Percentiles rank a stretch among this genome's conserved stretches.
phyloP scores from a whole-genome alignment of 1,284 basidiomycete species.

The Papiliotrema laurentii region DNA sequence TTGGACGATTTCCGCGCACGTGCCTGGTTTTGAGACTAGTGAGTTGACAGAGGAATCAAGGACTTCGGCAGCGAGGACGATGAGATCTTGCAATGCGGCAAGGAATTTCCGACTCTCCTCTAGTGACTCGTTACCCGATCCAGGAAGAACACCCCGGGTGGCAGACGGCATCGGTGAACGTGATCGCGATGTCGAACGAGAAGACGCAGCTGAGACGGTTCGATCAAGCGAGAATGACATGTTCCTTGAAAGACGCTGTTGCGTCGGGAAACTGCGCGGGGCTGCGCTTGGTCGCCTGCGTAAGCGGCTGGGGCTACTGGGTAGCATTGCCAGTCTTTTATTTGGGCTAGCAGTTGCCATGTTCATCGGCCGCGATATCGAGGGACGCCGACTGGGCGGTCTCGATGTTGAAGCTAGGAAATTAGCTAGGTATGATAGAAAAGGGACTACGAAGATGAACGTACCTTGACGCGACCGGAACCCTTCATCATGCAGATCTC shows the following conservation, averaged over 20 bases:
- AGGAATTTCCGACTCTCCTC: constrained; percentile 54
- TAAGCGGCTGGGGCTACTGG: constrained; percentile 33
- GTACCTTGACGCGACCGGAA: constrained; percentile 19
- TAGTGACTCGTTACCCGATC: constrained; percentile 41
- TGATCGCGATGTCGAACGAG: constrained; percentile 93
- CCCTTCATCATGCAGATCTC: constrained; percentile 13
- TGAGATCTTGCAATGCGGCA: constrained; percentile 90
- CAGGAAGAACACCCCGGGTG: constrained; percentile 56
- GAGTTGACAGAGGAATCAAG: constrained; percentile 81
- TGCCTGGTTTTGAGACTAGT: constrained; percentile 76
- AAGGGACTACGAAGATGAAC: constrained; percentile 2
- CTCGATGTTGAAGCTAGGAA: constrained; percentile 19
- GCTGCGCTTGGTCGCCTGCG: constrained; percentile 36
- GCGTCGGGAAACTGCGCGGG: constrained; percentile 35
- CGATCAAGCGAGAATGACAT: constrained; percentile 69
- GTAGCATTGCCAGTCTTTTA: constrained; percentile 23
- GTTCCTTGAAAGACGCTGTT: constrained; percentile 59
- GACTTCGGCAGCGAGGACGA: constrained; percentile 90
- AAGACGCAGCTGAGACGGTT: constrained; percentile 64
- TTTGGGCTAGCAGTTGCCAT: constrained; percentile 26
- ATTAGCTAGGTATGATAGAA: neutral
- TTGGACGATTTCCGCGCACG: constrained; percentile 81
- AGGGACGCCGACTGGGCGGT: constrained; percentile 34
- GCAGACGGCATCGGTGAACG: constrained; percentile 76
- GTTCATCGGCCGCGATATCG: constrained; percentile 27